These are phyloP conservation scores for Boletus rubroflammeus DNA, from an alignment of 768 basidiomycete species.

Conservation along the genomic window DNA sequence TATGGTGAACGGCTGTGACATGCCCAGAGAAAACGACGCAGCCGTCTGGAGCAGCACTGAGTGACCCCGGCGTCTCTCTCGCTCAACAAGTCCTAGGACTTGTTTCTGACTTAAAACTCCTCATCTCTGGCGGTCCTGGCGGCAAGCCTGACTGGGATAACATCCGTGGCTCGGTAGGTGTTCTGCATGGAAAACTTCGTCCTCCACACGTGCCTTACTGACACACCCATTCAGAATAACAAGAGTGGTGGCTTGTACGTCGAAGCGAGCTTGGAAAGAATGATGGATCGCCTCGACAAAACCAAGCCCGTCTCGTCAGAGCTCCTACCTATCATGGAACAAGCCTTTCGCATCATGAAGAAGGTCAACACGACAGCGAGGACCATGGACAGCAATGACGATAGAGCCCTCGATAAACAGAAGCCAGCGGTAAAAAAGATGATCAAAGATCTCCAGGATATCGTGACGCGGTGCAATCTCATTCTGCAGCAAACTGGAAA, in stretches of 20 bases:
- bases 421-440: conserved; percentile 9
- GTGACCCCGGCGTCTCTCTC: conserved; percentile 7
- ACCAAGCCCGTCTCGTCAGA: conserved; percentile 13
- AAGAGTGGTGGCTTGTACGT: conserved; percentile 16
- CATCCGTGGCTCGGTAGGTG: conserved; percentile 10
- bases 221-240: not conserved
- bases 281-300: conserved; percentile 9
- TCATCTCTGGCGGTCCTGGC: conserved; percentile 11
- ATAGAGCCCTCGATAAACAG: conserved; percentile 3
- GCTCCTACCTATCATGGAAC: conserved; percentile 9
- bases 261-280: conserved; percentile 14
- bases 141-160: conserved; percentile 16
- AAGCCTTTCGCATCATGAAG: not conserved
- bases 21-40: conserved; percentile 2
- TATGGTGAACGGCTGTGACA: not conserved
- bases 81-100: conserved; percentile 9
- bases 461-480: conserved; percentile 21
- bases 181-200: not conserved
- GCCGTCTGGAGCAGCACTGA: conserved; percentile 10
- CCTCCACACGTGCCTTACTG: not conserved
- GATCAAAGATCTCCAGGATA: conserved; percentile 9
- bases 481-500: conserved; percentile 15
- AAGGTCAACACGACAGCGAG: conserved; percentile 5
- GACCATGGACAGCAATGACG: conserved; percentile 1
- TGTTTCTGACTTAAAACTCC: conserved; percentile 8